Percentiles rank a stretch among this genome's conserved stretches.
phyloP scores from a whole-genome alignment of 148 eudicot genomes.

The Vaccinium corymbosum region DNA sequence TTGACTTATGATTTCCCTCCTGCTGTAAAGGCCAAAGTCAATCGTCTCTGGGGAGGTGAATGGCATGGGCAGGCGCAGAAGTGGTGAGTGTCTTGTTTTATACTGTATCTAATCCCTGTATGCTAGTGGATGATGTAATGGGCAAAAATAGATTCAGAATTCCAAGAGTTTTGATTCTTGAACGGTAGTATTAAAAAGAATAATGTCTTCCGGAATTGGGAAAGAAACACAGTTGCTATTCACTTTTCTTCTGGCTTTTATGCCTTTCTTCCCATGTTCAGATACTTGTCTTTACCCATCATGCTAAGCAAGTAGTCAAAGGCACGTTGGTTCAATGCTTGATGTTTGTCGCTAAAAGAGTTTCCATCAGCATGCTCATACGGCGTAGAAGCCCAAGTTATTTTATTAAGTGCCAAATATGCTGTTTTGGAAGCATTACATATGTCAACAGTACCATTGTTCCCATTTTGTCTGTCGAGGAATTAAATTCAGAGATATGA shows the following conservation, averaged over 20 bases:
- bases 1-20: conserved; percentile 90
- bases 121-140: not conserved
- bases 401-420: not conserved
- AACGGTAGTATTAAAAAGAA: not conserved
- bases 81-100: conserved; percentile 43
- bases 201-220: not conserved
- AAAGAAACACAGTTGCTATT: not conserved
- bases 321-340: not conserved
- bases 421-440: too few relatives aligned
- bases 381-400: not conserved
- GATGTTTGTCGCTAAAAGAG: not conserved
- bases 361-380: not conserved
- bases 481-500: not conserved
- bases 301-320: not conserved
- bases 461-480: not conserved
- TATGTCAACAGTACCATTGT: not conserved
- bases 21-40: conserved; percentile 94
- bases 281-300: not conserved
- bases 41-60: conserved; percentile 96
- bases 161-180: not conserved
- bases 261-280: not conserved
- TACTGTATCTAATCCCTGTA: not conserved
- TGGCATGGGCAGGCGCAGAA: conserved; percentile 99
- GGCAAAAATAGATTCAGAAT: not conserved
- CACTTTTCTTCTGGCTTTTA: not conserved